Percentiles rank a stretch among this genome's conserved stretches.
phyloP scores from a whole-genome alignment of 257 asterid species.

The Capsicum rhomboideum region DNA sequence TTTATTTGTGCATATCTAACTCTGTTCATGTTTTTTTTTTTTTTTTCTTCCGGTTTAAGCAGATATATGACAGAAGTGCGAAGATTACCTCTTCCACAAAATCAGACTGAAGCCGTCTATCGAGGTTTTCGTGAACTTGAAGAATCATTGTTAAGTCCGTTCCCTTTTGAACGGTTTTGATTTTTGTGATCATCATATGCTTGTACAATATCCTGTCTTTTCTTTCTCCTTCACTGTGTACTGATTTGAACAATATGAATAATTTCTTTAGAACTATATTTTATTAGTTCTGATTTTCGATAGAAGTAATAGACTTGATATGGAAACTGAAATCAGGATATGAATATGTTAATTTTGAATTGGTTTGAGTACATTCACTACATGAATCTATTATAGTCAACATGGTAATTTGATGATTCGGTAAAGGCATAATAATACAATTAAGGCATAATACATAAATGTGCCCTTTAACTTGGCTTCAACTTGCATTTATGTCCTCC shows the following conservation, averaged over 20 bases:
- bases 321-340: background rate
- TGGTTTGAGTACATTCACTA: background rate
- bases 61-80: conserved; percentile 93
- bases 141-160: conserved; percentile 65
- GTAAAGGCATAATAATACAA: no score
- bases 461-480: no score
- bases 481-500: no score
- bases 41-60: conserved; percentile 1
- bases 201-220: background rate
- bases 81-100: conserved; percentile 72
- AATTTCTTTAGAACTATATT: background rate
- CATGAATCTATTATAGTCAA: background rate
- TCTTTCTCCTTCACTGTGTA: background rate
- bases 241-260: background rate
- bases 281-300: background rate
- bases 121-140: conserved; percentile 83
- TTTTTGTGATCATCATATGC: background rate
- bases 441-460: no score
- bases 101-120: conserved; percentile 72
- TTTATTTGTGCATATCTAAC: background rate
- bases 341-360: background rate
- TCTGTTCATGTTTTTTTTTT: background rate
- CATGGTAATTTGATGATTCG: background rate
- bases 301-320: background rate
- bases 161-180: conserved; percentile 44